A percentile compares a stretch with the other conserved stretches of the same genome.
These are phyloP conservation scores for Leucosporidium yakuticum DNA, from an alignment of 768 basidiomycete genomes.

Conservation along the genomic window DNA sequence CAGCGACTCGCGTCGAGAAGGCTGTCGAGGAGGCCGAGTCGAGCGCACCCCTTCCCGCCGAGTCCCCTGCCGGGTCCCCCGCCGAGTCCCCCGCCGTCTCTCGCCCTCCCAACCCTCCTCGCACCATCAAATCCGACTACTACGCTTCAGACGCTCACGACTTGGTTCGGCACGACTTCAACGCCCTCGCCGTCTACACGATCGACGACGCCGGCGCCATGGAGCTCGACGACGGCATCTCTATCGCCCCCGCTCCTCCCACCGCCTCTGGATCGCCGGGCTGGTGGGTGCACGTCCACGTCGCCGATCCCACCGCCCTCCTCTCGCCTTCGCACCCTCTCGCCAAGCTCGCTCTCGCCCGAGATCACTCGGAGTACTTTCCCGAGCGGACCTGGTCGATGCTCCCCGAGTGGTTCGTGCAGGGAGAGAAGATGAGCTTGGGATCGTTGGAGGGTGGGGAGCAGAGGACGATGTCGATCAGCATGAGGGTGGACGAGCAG, in stretches of 20 bases:
- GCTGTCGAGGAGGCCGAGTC: background rate
- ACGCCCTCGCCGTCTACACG: conserved; percentile 69
- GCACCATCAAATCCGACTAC: background rate
- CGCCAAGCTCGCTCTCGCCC: conserved; percentile 54
- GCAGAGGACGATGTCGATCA: conserved; percentile 72
- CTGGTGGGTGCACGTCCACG: conserved; percentile 80
- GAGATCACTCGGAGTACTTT: conserved; percentile 59
- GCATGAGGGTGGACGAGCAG: conserved; percentile 56
- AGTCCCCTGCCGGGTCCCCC: no score
- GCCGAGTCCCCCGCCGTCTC: background rate
- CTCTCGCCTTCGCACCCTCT: conserved; percentile 66
- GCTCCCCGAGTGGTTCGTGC: conserved; percentile 53
- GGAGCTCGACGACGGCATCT: conserved; percentile 91
- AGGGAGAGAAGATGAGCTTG: conserved; percentile 8
- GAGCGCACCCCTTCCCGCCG: background rate
- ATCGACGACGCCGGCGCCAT: conserved; percentile 72
- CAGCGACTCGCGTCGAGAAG: no score
- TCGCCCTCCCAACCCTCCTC: background rate
- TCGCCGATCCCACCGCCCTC: conserved; percentile 82
- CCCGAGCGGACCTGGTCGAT: conserved; percentile 61
- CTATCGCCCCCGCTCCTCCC: conserved; percentile 60
- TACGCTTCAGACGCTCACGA: conserved; percentile 57
- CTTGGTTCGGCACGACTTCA: conserved; percentile 77
- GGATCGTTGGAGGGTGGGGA: conserved; percentile 40
- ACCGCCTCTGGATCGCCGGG: conserved; percentile 50